Evolutionary conservation across 192 early-diverging fungal genomes (phyloP).

Genomic region (Dissophora globulifera): DNA sequence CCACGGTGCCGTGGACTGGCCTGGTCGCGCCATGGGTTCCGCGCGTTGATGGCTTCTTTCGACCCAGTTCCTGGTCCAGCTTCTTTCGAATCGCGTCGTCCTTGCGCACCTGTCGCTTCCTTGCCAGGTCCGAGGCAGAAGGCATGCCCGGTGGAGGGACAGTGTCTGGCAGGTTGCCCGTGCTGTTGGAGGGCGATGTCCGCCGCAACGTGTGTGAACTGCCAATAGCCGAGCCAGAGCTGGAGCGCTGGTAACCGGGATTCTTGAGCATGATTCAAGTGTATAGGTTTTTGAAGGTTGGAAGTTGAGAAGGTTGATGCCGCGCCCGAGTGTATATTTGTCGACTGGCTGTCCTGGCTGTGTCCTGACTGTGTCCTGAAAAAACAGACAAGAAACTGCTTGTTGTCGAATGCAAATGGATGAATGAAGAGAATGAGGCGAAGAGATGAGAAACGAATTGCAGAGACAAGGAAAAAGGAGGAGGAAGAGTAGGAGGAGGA

Average conservation of each 20-base stretch:
- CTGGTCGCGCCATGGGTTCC: conserved; percentile 27
- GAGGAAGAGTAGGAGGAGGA: too few species aligned
- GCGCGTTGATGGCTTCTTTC: conserved; percentile 23
- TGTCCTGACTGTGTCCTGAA: too few species aligned
- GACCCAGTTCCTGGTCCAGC: conserved; percentile 70
- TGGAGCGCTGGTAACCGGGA: conserved; percentile 26
- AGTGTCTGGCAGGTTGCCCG: neutral
- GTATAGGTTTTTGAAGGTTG: too few species aligned
- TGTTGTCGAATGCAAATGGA: too few species aligned
- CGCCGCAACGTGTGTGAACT: conserved; percentile 19
- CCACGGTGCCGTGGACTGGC: conserved; percentile 57
- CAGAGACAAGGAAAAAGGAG: too few species aligned
- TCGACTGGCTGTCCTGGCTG: too few species aligned
- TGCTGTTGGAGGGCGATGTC: conserved; percentile 16
- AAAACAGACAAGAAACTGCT: too few species aligned
- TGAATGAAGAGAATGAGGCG: too few species aligned
- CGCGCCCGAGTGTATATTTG: too few species aligned
- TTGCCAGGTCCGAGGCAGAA: conserved; percentile 12
- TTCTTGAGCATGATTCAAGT: conserved; percentile 26
- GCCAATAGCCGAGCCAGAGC: conserved; percentile 17
- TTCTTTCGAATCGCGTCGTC: conserved; percentile 76
- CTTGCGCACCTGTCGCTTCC: conserved; percentile 53
- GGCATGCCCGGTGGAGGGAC: too few species aligned
- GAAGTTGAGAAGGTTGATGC: too few species aligned
- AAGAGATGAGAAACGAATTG: too few species aligned